Conservation (phyloP, 768 basidiomycete species). For the Mycena kentingensis region DNA sequence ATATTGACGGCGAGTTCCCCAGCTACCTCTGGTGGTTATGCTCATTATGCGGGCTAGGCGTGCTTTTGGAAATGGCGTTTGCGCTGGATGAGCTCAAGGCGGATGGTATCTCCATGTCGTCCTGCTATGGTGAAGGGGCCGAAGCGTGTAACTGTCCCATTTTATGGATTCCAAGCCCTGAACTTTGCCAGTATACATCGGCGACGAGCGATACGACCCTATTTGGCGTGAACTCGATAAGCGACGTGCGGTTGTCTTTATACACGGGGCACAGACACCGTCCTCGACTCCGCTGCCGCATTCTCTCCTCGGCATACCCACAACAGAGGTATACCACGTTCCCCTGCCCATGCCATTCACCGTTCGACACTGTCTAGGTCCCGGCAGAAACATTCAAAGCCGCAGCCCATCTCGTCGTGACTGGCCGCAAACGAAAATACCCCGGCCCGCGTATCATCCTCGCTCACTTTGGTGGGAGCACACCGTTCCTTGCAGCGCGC, state of each 20-base stretch:
- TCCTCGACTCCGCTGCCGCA: conserved; percentile 68
- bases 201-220: conserved; percentile 61
- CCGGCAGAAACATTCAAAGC: conserved; percentile 85
- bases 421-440: conserved; percentile 65
- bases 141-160: conserved; percentile 48
- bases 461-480: conserved; percentile 74
- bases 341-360: too few species aligned
- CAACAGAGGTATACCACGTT: conserved; percentile 56
- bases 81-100: conserved; percentile 62
- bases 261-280: conserved; percentile 71
- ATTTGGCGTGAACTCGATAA: conserved; percentile 72
- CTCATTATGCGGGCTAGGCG: conserved; percentile 45
- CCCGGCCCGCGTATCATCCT: conserved; percentile 64
- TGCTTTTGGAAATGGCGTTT: conserved; percentile 59
- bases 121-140: conserved; percentile 61
- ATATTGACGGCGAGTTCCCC: conserved; percentile 52
- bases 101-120: conserved; percentile 65
- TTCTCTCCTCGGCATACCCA: conserved; percentile 63
- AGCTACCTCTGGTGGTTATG: neutral
- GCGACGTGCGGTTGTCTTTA: conserved; percentile 62
- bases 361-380: too few species aligned
- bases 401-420: conserved; percentile 74
- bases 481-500: conserved; percentile 64
- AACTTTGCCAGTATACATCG: conserved; percentile 56
- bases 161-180: neutral